Evolutionary conservation across 2,329 filamentous ascomycete species (phyloP), one percentile per base, ranked within the genome.

Genomic region (Tolypocladium cylindrosporum): DNA sequence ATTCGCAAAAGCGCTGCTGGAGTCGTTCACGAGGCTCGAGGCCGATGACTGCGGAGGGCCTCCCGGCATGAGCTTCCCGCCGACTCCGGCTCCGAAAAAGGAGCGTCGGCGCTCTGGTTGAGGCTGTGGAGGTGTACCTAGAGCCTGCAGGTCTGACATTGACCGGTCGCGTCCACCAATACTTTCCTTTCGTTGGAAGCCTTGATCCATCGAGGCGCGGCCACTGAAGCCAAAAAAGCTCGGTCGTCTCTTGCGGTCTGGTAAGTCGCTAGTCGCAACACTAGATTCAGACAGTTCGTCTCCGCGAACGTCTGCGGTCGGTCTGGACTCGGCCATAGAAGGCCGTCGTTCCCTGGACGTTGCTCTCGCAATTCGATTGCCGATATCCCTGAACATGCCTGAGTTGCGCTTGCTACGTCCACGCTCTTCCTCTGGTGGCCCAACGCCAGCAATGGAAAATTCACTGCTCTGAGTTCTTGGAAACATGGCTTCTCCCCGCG

Each of bases 301-400:
- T 19, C 70, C 68, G 21, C 65, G 69, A 8, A 69, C 61, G 55
- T 62, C 61, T 16, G 52, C 54, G 3, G 52, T 64, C 14, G 51
- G 55, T 2, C 34, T 61, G 16, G 57, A 56, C 9, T 66, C 66
- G 3, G 64, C 60, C 52, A 67, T 62, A 36, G 69, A 67, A 41
- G 63, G 62, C 24, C 65, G 69, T 27, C 70, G 69, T 24, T 75
- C 70, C 8, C 61, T 62, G 9, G 71, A 69, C 2, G 67, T 69
- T 8, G 65, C 66, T 6, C 71, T 69, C 19, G 68, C 66, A 50
- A 80, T 69, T 57, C 75, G 74, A 56, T 73, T 75, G 3, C 79
- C 76, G 55, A 81, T 70, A 19, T 80, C 78, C 61, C 79, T 82
- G 61, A 84, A 78, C n/a, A 83, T 67, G 24, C 70, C 75, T 13